Evolutionary conservation across 805 yeast genomes (phyloP).

Genomic region (Kockiozyma suomiensis): DNA sequence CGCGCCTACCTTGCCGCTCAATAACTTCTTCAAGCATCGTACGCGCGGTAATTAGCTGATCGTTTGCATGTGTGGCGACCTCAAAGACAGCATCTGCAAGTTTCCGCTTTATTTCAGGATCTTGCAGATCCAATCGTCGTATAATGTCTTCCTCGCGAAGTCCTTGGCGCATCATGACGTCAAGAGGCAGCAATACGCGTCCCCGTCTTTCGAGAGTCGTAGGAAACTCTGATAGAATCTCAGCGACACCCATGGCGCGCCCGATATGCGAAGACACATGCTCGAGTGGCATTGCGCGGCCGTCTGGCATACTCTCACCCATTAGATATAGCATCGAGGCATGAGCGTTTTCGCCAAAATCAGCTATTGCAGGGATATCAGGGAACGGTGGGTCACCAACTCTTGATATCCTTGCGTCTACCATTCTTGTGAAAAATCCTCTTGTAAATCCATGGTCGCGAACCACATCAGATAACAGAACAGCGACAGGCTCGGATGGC

Average conservation of each 20-base stretch:
- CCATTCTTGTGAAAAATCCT: slow-evolving; percentile 58
- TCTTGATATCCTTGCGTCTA: slow-evolving; percentile 61
- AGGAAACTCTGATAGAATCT: slow-evolving; percentile 60
- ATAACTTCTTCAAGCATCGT: slow-evolving; percentile 51
- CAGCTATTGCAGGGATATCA: slow-evolving; percentile 60
- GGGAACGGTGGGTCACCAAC: slow-evolving; percentile 52
- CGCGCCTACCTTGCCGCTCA: slow-evolving; percentile 44
- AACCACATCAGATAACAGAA: slow-evolving; percentile 59
- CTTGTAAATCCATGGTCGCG: slow-evolving; percentile 53
- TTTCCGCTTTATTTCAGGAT: slow-evolving; percentile 42
- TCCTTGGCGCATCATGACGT: slow-evolving; percentile 54
- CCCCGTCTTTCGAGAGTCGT: slow-evolving; percentile 58
- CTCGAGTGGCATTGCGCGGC: slow-evolving; percentile 45
- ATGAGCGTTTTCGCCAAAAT: slow-evolving; percentile 77
- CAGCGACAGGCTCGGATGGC: slow-evolving; percentile 65
- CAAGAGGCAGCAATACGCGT: slow-evolving; percentile 64
- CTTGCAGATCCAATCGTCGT: slow-evolving; percentile 34
- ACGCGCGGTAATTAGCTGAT: slow-evolving; percentile 72
- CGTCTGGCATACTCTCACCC: slow-evolving; percentile 52
- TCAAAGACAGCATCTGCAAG: slow-evolving; percentile 66
- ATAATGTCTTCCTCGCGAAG: slow-evolving; percentile 68
- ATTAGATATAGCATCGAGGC: slow-evolving; percentile 73
- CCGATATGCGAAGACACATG: slow-evolving; percentile 65
- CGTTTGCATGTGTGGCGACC: slow-evolving; percentile 75
- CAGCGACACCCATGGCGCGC: slow-evolving; percentile 73